Base-by-base conservation (phyloP, 1,284 basidiomycete genomes). In the Cystobasidium slooffiae region DNA sequence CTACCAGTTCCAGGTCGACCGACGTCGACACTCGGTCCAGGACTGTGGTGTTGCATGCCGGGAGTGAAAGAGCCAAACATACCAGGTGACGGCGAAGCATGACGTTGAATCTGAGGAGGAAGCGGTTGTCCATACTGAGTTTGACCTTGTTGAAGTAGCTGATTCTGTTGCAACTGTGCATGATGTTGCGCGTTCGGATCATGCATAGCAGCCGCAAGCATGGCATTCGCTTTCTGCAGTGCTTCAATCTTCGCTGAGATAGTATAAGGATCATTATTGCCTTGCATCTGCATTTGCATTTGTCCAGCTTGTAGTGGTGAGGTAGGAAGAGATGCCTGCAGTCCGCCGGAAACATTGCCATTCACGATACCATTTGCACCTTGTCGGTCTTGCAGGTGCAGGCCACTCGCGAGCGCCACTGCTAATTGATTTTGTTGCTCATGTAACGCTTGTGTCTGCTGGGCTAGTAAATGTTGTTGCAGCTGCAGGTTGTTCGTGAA, bases 381-480 rank as follows among this genome's bases (percentile, higher is more conserved):
- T 14, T 6, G 53, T 10, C 6, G n/a, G 49, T 66, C 70, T 20
- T 58, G 41, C 49, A 73, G 39, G 22, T 31, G 55, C 41, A 73
- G 24, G 10, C 70, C 70, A n/a, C 37, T 22, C 0, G 62, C 59
- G 12, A 73, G 49, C 0, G 70, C 70, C 22, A 47, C 52, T 31
- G 70, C 70, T 1, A 73, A 52, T 14, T 65, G 70, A 58, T 61
- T 51, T 31, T 73, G 70, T 31, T 73, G 70, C 16, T 73, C 70
- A 6, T 73, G 70, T 12, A 73, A 44, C 14, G 65, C 62, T 39
- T 65, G 62, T 12, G 70, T 66, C 41, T 73, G 70, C 43, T 59
- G 56, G 7, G 51, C 62, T 14, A 73, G 62, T 3, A 66, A 6
- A 5, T 58, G 70, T 24, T 73, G 70, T 43, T 73, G 70, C 7